Percentiles rank a stretch among this genome's conserved stretches.
Conservation (phyloP, 2,329 filamentous ascomycete genomes). For the Curvularia eragrostidis region DNA sequence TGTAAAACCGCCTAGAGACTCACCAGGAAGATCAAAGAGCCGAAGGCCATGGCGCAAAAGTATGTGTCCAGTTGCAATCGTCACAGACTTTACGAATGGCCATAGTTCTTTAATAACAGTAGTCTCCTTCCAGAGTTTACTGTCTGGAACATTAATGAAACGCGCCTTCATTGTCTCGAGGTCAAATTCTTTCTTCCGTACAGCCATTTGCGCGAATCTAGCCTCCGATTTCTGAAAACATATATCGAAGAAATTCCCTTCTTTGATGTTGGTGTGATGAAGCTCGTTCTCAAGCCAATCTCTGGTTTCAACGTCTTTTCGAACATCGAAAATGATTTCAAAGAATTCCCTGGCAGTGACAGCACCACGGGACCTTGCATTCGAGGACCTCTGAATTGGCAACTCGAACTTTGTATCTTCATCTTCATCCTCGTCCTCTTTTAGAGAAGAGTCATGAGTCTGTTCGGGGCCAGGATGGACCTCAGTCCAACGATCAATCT, state of each 20-base stretch:
- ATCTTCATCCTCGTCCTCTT: neutral
- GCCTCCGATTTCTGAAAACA: slow-evolving; percentile 3
- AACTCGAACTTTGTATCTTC: neutral
- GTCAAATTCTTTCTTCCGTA: neutral
- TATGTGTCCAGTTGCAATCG: slow-evolving; percentile 18
- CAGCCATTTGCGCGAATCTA: neutral
- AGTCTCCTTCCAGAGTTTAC: neutral
- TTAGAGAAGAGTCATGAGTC: neutral
- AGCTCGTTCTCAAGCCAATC: slow-evolving; percentile 6
- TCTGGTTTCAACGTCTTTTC: neutral
- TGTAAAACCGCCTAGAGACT: neutral
- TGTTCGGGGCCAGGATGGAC: neutral
- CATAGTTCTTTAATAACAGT: slow-evolving; percentile 3
- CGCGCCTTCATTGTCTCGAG: neutral
- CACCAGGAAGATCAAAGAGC: slow-evolving; percentile 25
- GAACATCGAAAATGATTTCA: slow-evolving; percentile 17
- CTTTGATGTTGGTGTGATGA: slow-evolving; percentile 5
- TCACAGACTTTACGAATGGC: slow-evolving; percentile 19
- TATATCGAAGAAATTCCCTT: neutral
- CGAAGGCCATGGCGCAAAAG: slow-evolving; percentile 14
- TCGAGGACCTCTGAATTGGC: neutral
- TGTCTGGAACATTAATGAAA: slow-evolving; percentile 10
- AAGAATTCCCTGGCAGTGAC: slow-evolving; percentile 20
- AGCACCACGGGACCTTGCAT: neutral
- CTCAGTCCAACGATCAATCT: slow-evolving; percentile 8